Conservation (phyloP, 2,329 filamentous ascomycete species). For the Phialophora macrospora region DNA sequence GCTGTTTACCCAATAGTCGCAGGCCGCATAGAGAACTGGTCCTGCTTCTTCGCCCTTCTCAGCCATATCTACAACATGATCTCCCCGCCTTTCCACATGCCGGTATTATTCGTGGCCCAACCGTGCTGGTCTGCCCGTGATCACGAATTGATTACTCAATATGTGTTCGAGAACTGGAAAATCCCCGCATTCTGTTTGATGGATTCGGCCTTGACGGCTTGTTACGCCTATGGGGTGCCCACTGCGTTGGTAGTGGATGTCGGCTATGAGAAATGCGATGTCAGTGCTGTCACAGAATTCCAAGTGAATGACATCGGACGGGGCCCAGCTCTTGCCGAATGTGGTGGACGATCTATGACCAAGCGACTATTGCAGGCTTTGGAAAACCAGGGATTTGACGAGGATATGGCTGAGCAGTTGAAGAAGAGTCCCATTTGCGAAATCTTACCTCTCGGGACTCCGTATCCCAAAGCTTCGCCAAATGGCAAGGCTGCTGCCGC, state of each 20-base stretch:
- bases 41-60: conserved; percentile 89
- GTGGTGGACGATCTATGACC: conserved; percentile 88
- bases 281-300: conserved; percentile 87
- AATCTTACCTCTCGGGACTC: conserved; percentile 60
- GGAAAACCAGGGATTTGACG: conserved; percentile 59
- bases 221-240: conserved; percentile 77
- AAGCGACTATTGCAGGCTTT: conserved; percentile 71
- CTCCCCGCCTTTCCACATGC: conserved; percentile 90
- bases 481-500: conserved; percentile 46
- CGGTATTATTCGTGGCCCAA: conserved; percentile 86
- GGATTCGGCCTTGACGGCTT: conserved; percentile 83
- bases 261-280: conserved; percentile 87
- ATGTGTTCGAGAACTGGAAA: conserved; percentile 97
- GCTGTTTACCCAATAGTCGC: conserved; percentile 84
- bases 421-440: conserved; percentile 68
- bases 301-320: conserved; percentile 71
- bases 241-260: conserved; percentile 89
- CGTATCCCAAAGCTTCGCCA: conserved; percentile 54
- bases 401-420: conserved; percentile 69
- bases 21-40: conserved; percentile 87
- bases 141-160: conserved; percentile 85
- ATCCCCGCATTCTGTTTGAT: conserved; percentile 89
- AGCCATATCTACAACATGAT: conserved; percentile 89
- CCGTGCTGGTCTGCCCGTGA: conserved; percentile 89
- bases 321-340: conserved; percentile 66